phyloP scores from a whole-genome alignment of 371 early-diverging fungal genomes.

The Quaeritorhiza haematococci region DNA sequence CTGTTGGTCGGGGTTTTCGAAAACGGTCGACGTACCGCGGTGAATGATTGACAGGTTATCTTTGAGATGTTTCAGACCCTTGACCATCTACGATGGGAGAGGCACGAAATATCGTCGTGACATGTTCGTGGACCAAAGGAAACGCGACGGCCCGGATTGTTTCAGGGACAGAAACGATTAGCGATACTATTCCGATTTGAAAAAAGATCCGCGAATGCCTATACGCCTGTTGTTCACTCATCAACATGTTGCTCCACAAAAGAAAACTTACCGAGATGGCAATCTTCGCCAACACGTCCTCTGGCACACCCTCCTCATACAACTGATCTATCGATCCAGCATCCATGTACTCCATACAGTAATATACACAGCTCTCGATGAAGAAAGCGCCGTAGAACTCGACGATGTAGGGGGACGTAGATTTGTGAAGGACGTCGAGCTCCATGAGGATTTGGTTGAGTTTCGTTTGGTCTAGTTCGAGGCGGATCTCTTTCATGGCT shows the following conservation, averaged over 20 bases:
- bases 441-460: constrained; percentile 90
- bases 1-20: too few relatives aligned
- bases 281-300: constrained; percentile 75
- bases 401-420: constrained; percentile 81
- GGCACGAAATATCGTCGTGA: too few relatives aligned
- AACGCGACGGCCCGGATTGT: too few relatives aligned
- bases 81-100: constrained; percentile 59
- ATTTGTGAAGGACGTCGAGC: constrained; percentile 81
- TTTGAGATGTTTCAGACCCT: constrained; percentile 82
- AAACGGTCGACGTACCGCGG: constrained; percentile 40
- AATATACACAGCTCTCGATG: constrained; percentile 90
- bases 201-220: too few relatives aligned
- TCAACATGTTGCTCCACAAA: not conserved
- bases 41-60: constrained; percentile 87
- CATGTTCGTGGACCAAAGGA: too few relatives aligned
- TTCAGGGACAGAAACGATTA: too few relatives aligned
- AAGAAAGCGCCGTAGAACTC: constrained; percentile 98
- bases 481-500: constrained; percentile 77
- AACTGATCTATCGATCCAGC: constrained; percentile 86
- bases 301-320: constrained; percentile 75
- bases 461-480: constrained; percentile 83
- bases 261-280: constrained; percentile 54
- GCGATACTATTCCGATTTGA: too few relatives aligned
- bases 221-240: too few relatives aligned
- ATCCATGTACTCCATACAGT: constrained; percentile 89